Evolutionary conservation across 495 filamentous ascomycete genomes (phyloP).

Genomic region (Aspergillus biplanus): DNA sequence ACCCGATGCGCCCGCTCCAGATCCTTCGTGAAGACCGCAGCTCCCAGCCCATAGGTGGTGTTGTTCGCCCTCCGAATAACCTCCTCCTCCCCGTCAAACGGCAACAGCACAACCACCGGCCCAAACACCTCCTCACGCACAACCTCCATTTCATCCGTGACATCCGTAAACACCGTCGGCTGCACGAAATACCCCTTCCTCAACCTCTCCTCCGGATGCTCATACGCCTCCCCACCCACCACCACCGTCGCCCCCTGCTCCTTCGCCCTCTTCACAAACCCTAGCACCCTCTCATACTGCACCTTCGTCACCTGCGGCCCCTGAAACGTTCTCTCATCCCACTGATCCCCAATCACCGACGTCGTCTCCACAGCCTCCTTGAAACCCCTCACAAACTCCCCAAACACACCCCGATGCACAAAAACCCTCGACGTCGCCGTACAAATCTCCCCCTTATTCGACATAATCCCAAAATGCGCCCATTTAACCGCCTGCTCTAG

Average conservation of each 20-base stretch:
- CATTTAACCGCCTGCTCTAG: conserved; percentile 86
- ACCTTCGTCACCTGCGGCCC: conserved; percentile 86
- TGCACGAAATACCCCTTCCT: conserved; percentile 68
- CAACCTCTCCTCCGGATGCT: conserved; percentile 48
- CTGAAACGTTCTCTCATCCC: conserved; percentile 75
- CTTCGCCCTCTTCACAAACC: conserved; percentile 77
- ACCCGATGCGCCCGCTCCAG: conserved; percentile 79
- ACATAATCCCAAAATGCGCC: conserved; percentile 75
- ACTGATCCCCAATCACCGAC: conserved; percentile 84
- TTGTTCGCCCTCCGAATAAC: conserved; percentile 82
- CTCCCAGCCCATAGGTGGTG: conserved; percentile 86
- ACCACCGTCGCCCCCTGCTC: conserved; percentile 79
- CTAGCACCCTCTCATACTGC: conserved; percentile 80
- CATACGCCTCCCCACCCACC: conserved; percentile 72
- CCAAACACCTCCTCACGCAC: conserved; percentile 82
- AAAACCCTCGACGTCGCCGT: conserved; percentile 85
- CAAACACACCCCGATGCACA: conserved; percentile 78
- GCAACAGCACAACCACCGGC: conserved; percentile 79
- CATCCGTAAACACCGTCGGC: conserved; percentile 73
- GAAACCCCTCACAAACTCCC: conserved; percentile 75
- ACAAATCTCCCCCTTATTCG: conserved; percentile 88
- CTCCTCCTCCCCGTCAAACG: conserved; percentile 83
- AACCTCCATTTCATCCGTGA: conserved; percentile 68
- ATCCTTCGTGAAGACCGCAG: conserved; percentile 81
- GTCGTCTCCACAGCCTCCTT: conserved; percentile 64